Conservation (phyloP, 2,329 filamentous ascomycete species). For the Monosporascus sp. region DNA sequence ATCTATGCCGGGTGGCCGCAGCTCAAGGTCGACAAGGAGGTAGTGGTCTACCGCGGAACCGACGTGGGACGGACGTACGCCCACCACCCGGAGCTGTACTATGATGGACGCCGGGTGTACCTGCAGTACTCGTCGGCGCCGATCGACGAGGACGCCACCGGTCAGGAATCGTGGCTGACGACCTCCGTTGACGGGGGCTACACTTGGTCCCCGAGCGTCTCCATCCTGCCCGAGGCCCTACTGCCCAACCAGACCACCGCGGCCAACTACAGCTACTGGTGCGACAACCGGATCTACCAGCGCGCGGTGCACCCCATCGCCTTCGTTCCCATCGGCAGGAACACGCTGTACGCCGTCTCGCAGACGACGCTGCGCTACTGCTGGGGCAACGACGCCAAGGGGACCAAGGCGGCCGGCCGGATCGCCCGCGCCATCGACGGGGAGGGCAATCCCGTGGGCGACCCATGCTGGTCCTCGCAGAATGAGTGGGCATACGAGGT, state of each 20-base stretch:
- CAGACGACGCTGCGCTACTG: slow-evolving; percentile 12
- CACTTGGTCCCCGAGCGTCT: slow-evolving; percentile 11
- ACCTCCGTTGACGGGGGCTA: slow-evolving; percentile 13
- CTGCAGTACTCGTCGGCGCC: slow-evolving; percentile 17
- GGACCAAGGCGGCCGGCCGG: slow-evolving; percentile 8
- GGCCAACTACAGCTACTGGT: slow-evolving; percentile 19
- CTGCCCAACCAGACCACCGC: slow-evolving; percentile 19
- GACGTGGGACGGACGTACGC: slow-evolving; percentile 17
- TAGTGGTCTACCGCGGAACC: slow-evolving; percentile 18
- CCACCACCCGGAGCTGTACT: slow-evolving; percentile 19
- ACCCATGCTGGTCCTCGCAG: slow-evolving; percentile 18
- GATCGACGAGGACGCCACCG: slow-evolving; percentile 23
- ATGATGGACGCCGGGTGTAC: slow-evolving; percentile 10
- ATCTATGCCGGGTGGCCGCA: slow-evolving; percentile 21
- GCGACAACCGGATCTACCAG: slow-evolving; percentile 15
- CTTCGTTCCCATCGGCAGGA: slow-evolving; percentile 1
- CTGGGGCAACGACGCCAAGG: slow-evolving; percentile 2
- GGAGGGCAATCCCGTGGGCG: slow-evolving; percentile 8
- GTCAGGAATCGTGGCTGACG: slow-evolving; percentile 19
- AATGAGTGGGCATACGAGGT: slow-evolving; percentile 12
- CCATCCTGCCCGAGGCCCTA: slow-evolving; percentile 16
- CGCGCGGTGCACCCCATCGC: slow-evolving; percentile 8
- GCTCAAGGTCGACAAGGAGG: slow-evolving; percentile 12
- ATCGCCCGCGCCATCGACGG: slow-evolving; percentile 10
- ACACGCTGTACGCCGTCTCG: slow-evolving; percentile 12